Percentiles rank a stretch among this genome's conserved stretches.
Conservation (phyloP, 768 basidiomycete species). For the Hericium rajendrae region DNA sequence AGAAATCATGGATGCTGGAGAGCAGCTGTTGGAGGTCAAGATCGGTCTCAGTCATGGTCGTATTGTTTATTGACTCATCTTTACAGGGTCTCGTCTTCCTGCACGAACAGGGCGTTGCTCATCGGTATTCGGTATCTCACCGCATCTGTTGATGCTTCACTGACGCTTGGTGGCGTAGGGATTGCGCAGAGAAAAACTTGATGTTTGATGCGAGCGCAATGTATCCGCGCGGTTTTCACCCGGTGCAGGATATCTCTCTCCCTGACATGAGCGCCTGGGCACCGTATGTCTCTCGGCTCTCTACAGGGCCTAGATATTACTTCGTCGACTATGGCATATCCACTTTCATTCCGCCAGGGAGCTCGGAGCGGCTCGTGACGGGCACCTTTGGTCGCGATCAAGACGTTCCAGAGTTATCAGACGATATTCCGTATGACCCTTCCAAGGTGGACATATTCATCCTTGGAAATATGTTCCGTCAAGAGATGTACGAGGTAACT, state of each 20-base stretch:
- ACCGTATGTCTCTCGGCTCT: neutral
- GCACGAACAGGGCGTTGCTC: constrained; percentile 9
- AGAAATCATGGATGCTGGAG: constrained; percentile 7
- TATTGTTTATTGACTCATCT: too few species aligned
- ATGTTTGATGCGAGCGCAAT: constrained; percentile 7
- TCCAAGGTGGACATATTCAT: constrained; percentile 12
- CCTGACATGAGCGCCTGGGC: neutral
- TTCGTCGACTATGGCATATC: constrained; percentile 9
- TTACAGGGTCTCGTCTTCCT: constrained; percentile 10
- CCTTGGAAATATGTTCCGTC: neutral
- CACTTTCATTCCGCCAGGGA: neutral
- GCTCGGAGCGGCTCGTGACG: neutral
- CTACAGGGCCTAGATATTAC: constrained; percentile 4
- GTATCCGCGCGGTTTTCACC: constrained; percentile 9
- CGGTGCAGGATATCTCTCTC: neutral
- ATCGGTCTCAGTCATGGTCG: too few species aligned
- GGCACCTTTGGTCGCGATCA: constrained; percentile 2
- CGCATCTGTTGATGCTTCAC: neutral
- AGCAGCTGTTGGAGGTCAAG: constrained; percentile 6
- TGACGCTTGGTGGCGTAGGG: neutral
- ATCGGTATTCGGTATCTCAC: neutral
- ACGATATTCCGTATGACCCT: constrained; percentile 6
- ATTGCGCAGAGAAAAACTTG: neutral
- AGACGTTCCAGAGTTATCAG: constrained; percentile 9
- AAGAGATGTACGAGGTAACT: neutral